Percentiles rank a stretch among this genome's conserved stretches.
These are phyloP conservation scores for Boletus mariae DNA, from an alignment of 1,284 basidiomycete genomes.

Conservation along the genomic window DNA sequence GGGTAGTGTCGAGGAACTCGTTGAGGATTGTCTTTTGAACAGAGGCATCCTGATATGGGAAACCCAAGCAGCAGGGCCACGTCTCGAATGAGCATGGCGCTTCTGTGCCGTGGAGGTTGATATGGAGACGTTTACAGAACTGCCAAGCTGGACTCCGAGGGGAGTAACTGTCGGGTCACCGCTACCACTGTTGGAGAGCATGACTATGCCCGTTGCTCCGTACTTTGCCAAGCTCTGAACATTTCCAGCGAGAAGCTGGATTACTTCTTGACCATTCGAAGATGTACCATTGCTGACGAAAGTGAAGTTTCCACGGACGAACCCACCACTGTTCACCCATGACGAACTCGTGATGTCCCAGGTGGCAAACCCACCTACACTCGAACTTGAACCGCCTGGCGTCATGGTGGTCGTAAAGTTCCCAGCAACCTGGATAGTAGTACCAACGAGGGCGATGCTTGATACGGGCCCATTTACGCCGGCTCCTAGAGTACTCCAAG, in stretches of 20 bases:
- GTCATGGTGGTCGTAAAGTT: constrained; percentile 64
- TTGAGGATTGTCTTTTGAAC: constrained; percentile 51
- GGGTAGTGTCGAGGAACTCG: constrained; percentile 50
- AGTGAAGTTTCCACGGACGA: constrained; percentile 71
- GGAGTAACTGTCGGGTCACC: constrained; percentile 54
- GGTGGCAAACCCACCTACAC: constrained; percentile 68
- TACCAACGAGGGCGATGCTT: constrained; percentile 51
- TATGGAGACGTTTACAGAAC: constrained; percentile 27
- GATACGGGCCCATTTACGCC: constrained; percentile 79
- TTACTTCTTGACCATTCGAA: constrained; percentile 30
- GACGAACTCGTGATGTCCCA: constrained; percentile 65
- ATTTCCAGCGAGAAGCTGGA: constrained; percentile 66
- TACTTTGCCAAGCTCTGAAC: constrained; percentile 52
- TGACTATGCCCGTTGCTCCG: constrained; percentile 69
- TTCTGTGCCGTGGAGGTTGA: constrained; percentile 31
- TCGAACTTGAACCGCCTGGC: constrained; percentile 34
- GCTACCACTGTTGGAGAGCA: constrained; percentile 58
- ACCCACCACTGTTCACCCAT: constrained; percentile 76
- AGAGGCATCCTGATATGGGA: constrained; percentile 45
- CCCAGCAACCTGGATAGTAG: constrained; percentile 66
- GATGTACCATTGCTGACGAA: constrained; percentile 64
- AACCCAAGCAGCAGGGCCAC: constrained; percentile 47
- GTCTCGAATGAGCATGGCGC: constrained; percentile 37
- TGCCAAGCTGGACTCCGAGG: constrained; percentile 51
- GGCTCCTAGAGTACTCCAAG: constrained; percentile 69